These are phyloP conservation scores for Globisporangium splendens DNA, from an alignment of 352 stramenopile genomes.

Conservation along the genomic window DNA sequence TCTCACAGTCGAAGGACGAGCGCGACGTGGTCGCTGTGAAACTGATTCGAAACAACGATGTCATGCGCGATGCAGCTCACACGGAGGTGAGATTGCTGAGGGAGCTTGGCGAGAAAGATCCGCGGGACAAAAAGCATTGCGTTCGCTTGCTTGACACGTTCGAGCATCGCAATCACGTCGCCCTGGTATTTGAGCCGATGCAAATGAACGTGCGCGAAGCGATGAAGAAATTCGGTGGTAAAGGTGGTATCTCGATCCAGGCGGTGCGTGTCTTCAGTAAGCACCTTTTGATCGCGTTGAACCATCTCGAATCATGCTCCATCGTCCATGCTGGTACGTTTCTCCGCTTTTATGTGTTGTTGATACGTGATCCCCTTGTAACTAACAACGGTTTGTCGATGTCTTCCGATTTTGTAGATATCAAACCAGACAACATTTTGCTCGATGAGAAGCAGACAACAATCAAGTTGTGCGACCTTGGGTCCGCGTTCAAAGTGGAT, in stretches of 20 bases:
- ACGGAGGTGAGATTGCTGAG: conserved; percentile 82
- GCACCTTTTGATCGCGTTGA: conserved; percentile 74
- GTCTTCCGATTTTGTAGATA: no score
- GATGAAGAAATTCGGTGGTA: conserved; percentile 89
- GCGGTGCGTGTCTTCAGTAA: conserved; percentile 84
- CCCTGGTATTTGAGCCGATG: conserved; percentile 97
- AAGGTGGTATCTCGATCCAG: conserved; percentile 78
- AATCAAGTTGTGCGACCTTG: conserved; percentile 98
- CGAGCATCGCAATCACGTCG: conserved; percentile 93
- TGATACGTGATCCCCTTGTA: no score
- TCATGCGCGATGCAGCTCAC: conserved; percentile 95
- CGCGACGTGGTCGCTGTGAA: conserved; percentile 76
- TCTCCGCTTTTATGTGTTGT: neutral
- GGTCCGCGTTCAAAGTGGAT: conserved; percentile 92
- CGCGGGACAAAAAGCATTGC: conserved; percentile 81
- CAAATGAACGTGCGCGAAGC: conserved; percentile 95
- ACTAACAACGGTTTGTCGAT: no score
- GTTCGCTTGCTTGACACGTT: conserved; percentile 85
- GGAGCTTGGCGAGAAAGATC: conserved; percentile 63
- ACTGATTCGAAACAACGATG: conserved; percentile 95
- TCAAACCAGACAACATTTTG: conserved; percentile 98
- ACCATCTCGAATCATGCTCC: conserved; percentile 60
- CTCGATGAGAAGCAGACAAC: conserved; percentile 94
- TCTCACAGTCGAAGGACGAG: conserved; percentile 23
- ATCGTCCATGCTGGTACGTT: conserved; percentile 92